phyloP scores from a whole-genome alignment of 2,329 filamentous ascomycete genomes.

The Ophiosphaerella korrae region DNA sequence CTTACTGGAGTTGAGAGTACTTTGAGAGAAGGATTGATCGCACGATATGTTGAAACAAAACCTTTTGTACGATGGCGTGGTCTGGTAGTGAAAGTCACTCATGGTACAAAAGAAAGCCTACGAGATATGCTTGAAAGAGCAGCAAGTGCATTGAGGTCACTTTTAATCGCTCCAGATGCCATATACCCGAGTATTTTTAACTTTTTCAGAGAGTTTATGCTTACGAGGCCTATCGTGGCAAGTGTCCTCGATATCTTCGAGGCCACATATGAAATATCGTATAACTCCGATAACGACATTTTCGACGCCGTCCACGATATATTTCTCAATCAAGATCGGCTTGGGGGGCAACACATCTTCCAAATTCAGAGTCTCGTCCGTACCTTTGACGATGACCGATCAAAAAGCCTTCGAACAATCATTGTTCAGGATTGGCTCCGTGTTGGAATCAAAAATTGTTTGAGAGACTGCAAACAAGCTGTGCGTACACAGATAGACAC shows the following conservation, averaged over 20 bases:
- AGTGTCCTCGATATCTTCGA: conserved; percentile 29
- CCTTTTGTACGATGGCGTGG: conserved; percentile 18
- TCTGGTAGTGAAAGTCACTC: conserved; percentile 28
- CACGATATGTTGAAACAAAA: conserved; percentile 20
- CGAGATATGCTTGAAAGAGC: conserved; percentile 20
- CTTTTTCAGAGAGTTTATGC: conserved; percentile 25
- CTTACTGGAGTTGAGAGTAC: conserved; percentile 20
- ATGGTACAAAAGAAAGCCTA: conserved; percentile 23
- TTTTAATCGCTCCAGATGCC: neutral
- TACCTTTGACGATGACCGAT: conserved; percentile 15
- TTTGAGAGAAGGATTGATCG: conserved; percentile 29
- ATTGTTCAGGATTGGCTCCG: conserved; percentile 24
- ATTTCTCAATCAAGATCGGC: conserved; percentile 8
- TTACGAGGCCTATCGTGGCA: conserved; percentile 23
- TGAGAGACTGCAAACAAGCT: conserved; percentile 27
- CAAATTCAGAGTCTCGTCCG: conserved; percentile 23
- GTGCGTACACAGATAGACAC: conserved; percentile 22
- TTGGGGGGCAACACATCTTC: conserved; percentile 25
- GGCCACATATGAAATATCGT: conserved; percentile 19
- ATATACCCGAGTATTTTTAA: conserved; percentile 9
- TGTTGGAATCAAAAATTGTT: conserved; percentile 28
- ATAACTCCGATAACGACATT: conserved; percentile 12
- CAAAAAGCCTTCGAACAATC: conserved; percentile 18
- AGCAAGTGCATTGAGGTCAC: conserved; percentile 9
- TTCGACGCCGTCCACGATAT: conserved; percentile 16